These are phyloP conservation scores for Penicillium desertorum DNA, from an alignment of 495 filamentous ascomycete genomes.

Conservation along the genomic window DNA sequence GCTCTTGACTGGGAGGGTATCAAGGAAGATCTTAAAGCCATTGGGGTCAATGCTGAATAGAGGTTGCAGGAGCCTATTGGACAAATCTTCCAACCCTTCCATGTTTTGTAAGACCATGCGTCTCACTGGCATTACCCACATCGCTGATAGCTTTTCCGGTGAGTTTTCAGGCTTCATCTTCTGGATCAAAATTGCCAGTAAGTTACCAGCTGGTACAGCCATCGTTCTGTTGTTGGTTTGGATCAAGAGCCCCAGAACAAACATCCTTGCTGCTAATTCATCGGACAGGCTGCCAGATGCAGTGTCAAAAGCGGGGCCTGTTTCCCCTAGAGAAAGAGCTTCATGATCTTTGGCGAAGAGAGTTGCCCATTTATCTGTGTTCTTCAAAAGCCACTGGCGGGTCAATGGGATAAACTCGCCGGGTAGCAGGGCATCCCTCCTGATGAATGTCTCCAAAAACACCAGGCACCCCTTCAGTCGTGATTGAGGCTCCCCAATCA, in stretches of 20 bases:
- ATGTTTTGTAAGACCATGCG: conserved; percentile 46
- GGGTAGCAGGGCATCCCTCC: conserved; percentile 35
- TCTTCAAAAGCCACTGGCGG: conserved; percentile 35
- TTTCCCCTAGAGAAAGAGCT: conserved; percentile 25
- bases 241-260: conserved; percentile 39
- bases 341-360: conserved; percentile 35
- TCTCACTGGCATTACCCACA: conserved; percentile 41
- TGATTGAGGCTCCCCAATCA: conserved; percentile 43
- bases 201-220: conserved; percentile 62
- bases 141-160: conserved; percentile 18
- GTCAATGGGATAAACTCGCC: conserved; percentile 34
- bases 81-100: conserved; percentile 62
- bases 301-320: conserved; percentile 16
- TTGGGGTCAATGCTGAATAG: conserved; percentile 61
- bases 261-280: conserved; percentile 30
- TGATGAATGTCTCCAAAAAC: conserved; percentile 44
- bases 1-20: conserved; percentile 41
- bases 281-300: conserved; percentile 10
- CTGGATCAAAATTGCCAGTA: conserved; percentile 59
- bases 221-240: conserved; percentile 53
- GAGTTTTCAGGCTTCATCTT: conserved; percentile 33
- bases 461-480: conserved; percentile 43
- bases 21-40: conserved; percentile 57
- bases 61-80: conserved; percentile 69
- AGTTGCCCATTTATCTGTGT: conserved; percentile 31